Conservation (phyloP, 140 eudicot genomes). For the Senecio squalidus region DNA sequence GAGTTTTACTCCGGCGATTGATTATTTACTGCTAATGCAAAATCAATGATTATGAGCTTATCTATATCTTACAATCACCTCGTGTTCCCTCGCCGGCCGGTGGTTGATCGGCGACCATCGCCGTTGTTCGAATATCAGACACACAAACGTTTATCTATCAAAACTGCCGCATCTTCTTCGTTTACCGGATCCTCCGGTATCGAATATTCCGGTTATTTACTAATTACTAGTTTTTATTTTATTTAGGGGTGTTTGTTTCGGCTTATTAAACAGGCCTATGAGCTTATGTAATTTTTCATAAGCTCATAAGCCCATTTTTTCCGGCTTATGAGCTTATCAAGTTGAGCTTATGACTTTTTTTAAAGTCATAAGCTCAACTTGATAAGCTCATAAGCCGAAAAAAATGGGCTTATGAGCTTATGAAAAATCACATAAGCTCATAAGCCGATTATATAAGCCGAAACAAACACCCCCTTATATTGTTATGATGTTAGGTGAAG, state of each 20-base stretch:
- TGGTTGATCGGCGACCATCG: constrained; percentile 7
- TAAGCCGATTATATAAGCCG: no score
- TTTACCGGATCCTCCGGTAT: constrained; percentile 27
- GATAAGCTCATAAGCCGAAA: no score
- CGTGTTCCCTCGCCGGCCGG: constrained; percentile 11
- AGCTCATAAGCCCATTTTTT: no score
- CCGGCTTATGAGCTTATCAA: no score
- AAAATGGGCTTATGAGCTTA: no score
- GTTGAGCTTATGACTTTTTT: background rate
- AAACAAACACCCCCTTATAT: no score
- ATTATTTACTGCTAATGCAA: constrained; percentile 1
- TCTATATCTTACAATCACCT: constrained; percentile 17
- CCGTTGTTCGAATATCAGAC: background rate
- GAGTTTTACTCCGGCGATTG: constrained; percentile 2
- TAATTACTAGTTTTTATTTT: background rate
- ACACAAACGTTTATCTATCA: constrained; percentile 7
- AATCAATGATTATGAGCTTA: constrained; percentile 17
- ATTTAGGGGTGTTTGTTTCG: background rate
- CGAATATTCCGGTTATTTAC: constrained; percentile 35
- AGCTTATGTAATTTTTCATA: no score
- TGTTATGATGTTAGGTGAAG: no score
- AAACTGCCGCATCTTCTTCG: constrained; percentile 29
- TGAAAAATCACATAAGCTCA: no score
- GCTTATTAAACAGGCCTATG: no score
- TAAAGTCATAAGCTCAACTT: no score